A percentile compares a stretch with the other conserved stretches of the same genome.
Evolutionary conservation across 495 filamentous ascomycete genomes (phyloP).

Genomic region (Staphylotrichum longicolle): DNA sequence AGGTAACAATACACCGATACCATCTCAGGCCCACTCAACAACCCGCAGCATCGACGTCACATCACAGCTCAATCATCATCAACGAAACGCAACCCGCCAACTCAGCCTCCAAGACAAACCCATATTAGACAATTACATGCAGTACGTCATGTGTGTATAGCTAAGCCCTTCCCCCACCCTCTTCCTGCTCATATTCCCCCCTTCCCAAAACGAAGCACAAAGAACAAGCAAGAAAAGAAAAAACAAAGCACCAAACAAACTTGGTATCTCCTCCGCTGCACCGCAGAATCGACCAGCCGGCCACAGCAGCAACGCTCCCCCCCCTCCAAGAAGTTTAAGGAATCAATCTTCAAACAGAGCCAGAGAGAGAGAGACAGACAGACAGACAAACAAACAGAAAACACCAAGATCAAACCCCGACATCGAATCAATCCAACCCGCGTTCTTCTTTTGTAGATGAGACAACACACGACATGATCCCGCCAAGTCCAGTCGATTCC

Average conservation of each 20-base stretch:
- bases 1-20: too few relatives aligned
- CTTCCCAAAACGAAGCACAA: neutral
- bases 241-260: neutral
- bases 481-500: neutral
- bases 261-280: constrained; percentile 17
- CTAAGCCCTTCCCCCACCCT: neutral
- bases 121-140: constrained; percentile 19
- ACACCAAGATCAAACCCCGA: neutral
- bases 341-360: too few relatives aligned
- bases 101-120: neutral
- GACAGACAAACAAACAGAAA: neutral
- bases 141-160: constrained; percentile 10
- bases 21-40: too few relatives aligned
- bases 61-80: too few relatives aligned
- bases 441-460: too few relatives aligned
- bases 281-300: neutral
- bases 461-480: neutral
- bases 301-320: neutral
- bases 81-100: neutral
- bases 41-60: too few relatives aligned
- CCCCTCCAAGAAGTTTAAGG: too few relatives aligned
- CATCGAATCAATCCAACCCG: neutral
- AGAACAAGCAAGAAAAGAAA: too few relatives aligned
- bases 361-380: neutral
- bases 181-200: too few relatives aligned